Percentiles rank a stretch among this genome's conserved stretches.
Conservation (phyloP, 768 basidiomycete species). For the Sistotremastrum suecicum region DNA sequence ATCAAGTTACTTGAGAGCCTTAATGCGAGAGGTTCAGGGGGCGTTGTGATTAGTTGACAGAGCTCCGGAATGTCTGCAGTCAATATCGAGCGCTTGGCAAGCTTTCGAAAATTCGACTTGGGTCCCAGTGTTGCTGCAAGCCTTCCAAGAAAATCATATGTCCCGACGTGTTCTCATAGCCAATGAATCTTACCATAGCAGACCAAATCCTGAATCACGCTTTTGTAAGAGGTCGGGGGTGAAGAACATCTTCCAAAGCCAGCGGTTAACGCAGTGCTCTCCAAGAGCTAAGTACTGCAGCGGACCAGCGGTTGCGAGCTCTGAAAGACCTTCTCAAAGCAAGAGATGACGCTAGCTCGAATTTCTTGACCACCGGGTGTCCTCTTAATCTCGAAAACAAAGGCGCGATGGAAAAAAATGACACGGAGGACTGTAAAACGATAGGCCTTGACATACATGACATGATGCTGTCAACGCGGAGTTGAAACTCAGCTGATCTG, state of each 20-base stretch:
- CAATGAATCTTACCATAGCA: conserved; percentile 48
- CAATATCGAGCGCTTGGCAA: conserved; percentile 73
- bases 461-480: no score
- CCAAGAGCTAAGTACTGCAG: no score
- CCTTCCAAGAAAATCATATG: conserved; percentile 28
- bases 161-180: neutral
- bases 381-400: no score
- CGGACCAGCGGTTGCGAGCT: no score
- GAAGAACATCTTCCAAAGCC: conserved; percentile 56
- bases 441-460: no score
- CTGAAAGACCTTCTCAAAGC: no score
- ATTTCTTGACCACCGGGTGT: no score
- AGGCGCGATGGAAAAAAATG: no score
- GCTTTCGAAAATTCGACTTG: conserved; percentile 71
- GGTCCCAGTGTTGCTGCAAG: conserved; percentile 84
- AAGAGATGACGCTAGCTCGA: no score
- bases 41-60: conserved; percentile 68
- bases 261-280: no score
- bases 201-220: conserved; percentile 78
- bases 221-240: conserved; percentile 65
- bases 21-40: conserved; percentile 76
- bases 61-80: conserved; percentile 71
- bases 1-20: conserved; percentile 80
- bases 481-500: no score
- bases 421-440: no score